These are phyloP conservation scores for Penicillium robsamsonii DNA, from an alignment of 495 filamentous ascomycete species.

Conservation along the genomic window DNA sequence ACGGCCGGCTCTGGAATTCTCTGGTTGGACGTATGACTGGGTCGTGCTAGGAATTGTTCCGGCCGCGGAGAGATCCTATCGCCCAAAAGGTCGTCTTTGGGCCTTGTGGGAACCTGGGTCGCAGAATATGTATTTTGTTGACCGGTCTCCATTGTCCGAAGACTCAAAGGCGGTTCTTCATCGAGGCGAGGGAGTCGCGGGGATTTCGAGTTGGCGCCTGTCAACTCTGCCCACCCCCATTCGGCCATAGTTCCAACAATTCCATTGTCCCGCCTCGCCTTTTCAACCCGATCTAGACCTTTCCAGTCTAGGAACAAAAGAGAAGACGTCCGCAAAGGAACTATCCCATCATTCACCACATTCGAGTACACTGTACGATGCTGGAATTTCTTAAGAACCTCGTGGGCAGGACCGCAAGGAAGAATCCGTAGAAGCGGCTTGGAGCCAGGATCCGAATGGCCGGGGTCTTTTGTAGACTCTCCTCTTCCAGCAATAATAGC, in stretches of 20 bases:
- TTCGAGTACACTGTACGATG: constrained; percentile 95
- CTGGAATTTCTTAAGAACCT: constrained; percentile 78
- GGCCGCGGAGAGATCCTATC: constrained; percentile 20
- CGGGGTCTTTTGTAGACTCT: constrained; percentile 60
- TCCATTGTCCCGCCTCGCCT: constrained; percentile 87
- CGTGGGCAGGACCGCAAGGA: constrained; percentile 89
- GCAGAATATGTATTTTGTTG: not conserved
- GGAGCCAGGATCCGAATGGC: constrained; percentile 67
- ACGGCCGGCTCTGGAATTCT: constrained; percentile 8
- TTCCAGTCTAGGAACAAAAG: constrained; percentile 97
- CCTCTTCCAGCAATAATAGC: constrained; percentile 78
- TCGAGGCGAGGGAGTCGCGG: constrained; percentile 37
- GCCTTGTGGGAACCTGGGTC: constrained; percentile 1
- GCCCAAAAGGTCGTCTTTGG: not conserved
- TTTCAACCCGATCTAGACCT: constrained; percentile 88
- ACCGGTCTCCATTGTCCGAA: constrained; percentile 23
- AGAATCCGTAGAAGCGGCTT: constrained; percentile 90
- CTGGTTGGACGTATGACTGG: constrained; percentile 5
- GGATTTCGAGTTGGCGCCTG: constrained; percentile 68
- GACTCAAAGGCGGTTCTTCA: constrained; percentile 24
- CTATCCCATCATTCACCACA: constrained; percentile 97
- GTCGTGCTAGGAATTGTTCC: constrained; percentile 22
- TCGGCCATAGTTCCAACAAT: constrained; percentile 86
- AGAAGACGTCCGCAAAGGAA: constrained; percentile 90
- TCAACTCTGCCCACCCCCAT: constrained; percentile 94